Conservation (phyloP, 768 basidiomycete species). For the Mycena epipterygia region DNA sequence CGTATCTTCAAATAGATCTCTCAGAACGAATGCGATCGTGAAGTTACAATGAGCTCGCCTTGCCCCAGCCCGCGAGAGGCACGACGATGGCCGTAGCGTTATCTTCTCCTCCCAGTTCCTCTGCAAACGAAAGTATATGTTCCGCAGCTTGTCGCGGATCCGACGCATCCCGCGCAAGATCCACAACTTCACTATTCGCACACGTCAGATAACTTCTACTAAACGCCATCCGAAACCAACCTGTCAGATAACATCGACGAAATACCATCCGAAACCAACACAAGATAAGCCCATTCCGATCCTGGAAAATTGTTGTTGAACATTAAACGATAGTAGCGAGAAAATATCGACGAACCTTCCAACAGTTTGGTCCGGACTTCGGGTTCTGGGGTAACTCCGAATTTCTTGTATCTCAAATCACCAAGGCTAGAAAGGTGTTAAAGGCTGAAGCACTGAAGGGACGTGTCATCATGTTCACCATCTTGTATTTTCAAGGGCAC, state of each 20-base stretch:
- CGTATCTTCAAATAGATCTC: slow-evolving; percentile 49
- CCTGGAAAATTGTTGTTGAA: slow-evolving; percentile 63
- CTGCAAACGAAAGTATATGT: slow-evolving; percentile 85
- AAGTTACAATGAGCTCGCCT: slow-evolving; percentile 37
- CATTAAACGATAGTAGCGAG: not conserved
- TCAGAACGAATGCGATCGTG: not conserved
- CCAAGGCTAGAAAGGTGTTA: slow-evolving; percentile 71
- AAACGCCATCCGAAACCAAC: slow-evolving; percentile 94
- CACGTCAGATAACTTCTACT: slow-evolving; percentile 91
- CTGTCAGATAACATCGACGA: slow-evolving; percentile 92
- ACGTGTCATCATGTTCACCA: slow-evolving; percentile 61
- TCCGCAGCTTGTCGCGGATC: slow-evolving; percentile 88
- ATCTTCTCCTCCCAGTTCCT: slow-evolving; percentile 90
- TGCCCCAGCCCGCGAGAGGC: slow-evolving; percentile 94
- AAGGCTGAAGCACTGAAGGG: not conserved
- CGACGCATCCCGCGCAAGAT: slow-evolving; percentile 80
- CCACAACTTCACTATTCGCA: slow-evolving; percentile 96
- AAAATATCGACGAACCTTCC: slow-evolving; percentile 64
- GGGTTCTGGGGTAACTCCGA: slow-evolving; percentile 94
- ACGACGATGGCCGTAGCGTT: slow-evolving; percentile 94
- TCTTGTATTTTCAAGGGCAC: slow-evolving; percentile 91
- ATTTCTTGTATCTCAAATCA: slow-evolving; percentile 89
- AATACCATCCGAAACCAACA: slow-evolving; percentile 94
- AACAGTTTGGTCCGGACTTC: slow-evolving; percentile 84
- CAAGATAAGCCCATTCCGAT: slow-evolving; percentile 86